phyloP scores from a whole-genome alignment of 495 filamentous ascomycete genomes.

The Jackrogersella minutella region DNA sequence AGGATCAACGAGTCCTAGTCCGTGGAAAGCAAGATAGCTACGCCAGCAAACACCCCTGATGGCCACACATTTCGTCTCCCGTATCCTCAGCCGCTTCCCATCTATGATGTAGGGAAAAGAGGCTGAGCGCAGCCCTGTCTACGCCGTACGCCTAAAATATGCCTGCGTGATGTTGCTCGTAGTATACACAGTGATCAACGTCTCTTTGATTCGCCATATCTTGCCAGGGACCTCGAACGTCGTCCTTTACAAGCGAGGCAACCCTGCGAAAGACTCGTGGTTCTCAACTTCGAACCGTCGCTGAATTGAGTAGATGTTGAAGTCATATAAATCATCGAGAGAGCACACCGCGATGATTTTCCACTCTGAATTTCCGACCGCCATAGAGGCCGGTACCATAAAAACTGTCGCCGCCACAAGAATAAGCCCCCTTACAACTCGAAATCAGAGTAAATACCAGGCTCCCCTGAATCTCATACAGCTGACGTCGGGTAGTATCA shows the following conservation, averaged over 20 bases:
- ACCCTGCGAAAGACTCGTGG: neutral
- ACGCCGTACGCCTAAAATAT: conserved; percentile 32
- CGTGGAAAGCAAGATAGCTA: conserved; percentile 15
- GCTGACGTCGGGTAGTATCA: neutral
- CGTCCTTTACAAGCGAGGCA: neutral
- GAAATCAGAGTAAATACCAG: too few species aligned
- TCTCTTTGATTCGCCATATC: neutral
- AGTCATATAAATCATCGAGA: neutral
- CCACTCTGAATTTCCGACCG: neutral
- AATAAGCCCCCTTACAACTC: neutral
- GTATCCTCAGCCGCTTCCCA: conserved; percentile 5
- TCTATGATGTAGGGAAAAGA: conserved; percentile 18
- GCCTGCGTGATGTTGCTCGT: conserved; percentile 15
- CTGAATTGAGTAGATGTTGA: neutral
- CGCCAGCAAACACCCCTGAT: neutral
- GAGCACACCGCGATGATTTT: neutral
- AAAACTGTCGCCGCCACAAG: neutral
- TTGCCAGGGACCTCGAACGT: conserved; percentile 1
- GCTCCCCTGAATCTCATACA: neutral
- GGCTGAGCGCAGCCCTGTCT: neutral
- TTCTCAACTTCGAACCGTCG: neutral
- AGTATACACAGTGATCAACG: conserved; percentile 30
- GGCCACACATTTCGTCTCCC: neutral
- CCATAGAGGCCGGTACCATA: neutral
- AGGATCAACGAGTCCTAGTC: neutral